These are phyloP conservation scores for Suillus americanus DNA, from an alignment of 768 basidiomycete genomes.

Conservation along the genomic window DNA sequence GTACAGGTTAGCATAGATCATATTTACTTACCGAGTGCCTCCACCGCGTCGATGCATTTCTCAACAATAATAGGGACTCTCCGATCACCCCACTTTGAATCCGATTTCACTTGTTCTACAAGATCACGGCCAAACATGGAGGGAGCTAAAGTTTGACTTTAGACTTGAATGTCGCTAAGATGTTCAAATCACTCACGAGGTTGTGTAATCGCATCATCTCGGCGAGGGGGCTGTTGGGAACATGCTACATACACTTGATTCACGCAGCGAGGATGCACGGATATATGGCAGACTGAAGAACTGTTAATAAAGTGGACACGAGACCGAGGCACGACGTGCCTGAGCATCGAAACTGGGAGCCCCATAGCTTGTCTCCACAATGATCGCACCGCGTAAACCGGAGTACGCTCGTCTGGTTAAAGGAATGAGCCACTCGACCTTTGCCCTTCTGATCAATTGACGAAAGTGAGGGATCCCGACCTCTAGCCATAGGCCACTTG, in stretches of 20 bases:
- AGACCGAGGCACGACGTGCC: constrained; percentile 49
- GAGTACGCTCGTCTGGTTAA: constrained; percentile 86
- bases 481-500: constrained; percentile 66
- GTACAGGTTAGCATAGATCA: neutral
- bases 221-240: constrained; percentile 45
- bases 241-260: constrained; percentile 68
- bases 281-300: constrained; percentile 71
- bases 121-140: constrained; percentile 95
- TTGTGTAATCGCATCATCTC: constrained; percentile 32
- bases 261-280: constrained; percentile 86
- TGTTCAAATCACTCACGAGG: constrained; percentile 12
- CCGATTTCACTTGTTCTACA: constrained; percentile 75
- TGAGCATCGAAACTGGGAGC: constrained; percentile 88
- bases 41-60: constrained; percentile 95
- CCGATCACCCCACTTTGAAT: constrained; percentile 57
- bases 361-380: constrained; percentile 99
- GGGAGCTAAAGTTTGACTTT: constrained; percentile 47
- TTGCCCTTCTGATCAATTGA: constrained; percentile 40
- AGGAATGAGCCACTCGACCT: constrained; percentile 66
- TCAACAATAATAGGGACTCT: constrained; percentile 86
- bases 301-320: constrained; percentile 7
- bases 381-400: constrained; percentile 93
- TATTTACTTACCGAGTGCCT: constrained; percentile 64
- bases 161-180: constrained; percentile 15
- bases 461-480: constrained; percentile 42